phyloP scores from a whole-genome alignment of 2,329 filamentous ascomycete genomes.

The Endothia cerciana region DNA sequence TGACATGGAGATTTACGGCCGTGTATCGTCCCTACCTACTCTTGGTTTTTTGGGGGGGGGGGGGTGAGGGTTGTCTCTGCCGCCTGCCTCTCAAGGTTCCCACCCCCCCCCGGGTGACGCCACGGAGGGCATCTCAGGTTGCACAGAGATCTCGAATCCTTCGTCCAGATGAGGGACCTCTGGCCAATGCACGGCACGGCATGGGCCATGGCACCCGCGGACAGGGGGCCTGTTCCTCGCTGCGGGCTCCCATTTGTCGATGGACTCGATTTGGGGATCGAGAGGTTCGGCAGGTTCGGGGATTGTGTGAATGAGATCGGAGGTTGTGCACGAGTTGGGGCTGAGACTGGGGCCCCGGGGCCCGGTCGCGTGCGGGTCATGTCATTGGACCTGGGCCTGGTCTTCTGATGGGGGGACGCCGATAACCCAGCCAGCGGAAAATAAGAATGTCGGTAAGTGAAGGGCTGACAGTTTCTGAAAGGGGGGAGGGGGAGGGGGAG shows the following conservation, averaged over 20 bases:
- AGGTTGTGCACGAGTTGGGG: conserved; percentile 6
- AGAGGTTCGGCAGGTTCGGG: conserved; percentile 8
- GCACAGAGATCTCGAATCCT: background rate
- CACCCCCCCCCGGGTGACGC: too few species aligned
- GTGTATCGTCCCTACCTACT: background rate
- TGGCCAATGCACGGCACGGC: too few species aligned
- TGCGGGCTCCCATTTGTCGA: conserved; percentile 7
- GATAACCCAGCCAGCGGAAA: background rate
- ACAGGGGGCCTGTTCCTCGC: background rate
- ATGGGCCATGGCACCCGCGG: conserved; percentile 3
- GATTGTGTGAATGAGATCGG: conserved; percentile 4
- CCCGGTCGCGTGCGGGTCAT: conserved; percentile 3
- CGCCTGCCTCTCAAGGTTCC: too few species aligned
- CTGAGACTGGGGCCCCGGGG: background rate
- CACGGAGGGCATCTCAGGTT: background rate
- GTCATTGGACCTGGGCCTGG: conserved; percentile 1
- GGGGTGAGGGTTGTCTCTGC: too few species aligned
- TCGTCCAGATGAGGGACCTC: background rate
- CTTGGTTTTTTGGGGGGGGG: too few species aligned
- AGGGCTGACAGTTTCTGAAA: background rate
- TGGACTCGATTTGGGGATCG: background rate
- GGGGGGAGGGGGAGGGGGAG: background rate
- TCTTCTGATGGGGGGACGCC: background rate
- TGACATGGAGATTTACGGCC: background rate
- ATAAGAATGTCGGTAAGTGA: conserved; percentile 7